Evolutionary conservation across 345 rosid species (phyloP).

Genomic region (Gossypium mustelinum): DNA sequence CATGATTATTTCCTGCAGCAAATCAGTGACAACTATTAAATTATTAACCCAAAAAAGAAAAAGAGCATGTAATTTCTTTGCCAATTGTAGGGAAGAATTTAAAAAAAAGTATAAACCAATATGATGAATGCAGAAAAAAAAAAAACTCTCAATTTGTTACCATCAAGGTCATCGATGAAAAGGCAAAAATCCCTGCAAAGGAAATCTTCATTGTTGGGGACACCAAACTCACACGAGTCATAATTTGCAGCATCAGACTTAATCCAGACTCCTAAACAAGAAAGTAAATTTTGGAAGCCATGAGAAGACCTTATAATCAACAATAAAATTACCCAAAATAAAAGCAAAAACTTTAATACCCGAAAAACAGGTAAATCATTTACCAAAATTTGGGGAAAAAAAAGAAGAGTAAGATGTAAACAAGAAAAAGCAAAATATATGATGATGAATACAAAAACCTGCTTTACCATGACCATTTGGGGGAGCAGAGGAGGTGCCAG

Average conservation of each 20-base stretch:
- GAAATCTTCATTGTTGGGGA: too few species aligned
- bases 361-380: background rate
- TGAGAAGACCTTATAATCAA: background rate
- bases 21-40: background rate
- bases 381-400: background rate
- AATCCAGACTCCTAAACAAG: background rate
- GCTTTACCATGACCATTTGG: too few species aligned
- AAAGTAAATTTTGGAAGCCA: background rate
- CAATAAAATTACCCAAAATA: background rate
- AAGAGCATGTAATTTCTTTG: background rate
- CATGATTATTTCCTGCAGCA: background rate
- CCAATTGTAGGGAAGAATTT: background rate
- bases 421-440: background rate
- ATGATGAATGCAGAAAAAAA: background rate
- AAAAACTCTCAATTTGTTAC: background rate
- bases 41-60: background rate
- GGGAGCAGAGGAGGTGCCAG: background rate
- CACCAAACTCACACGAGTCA: background rate
- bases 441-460: background rate
- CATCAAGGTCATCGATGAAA: background rate
- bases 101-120: background rate
- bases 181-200: too few species aligned
- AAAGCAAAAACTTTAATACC: background rate
- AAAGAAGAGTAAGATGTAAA: background rate
- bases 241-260: background rate